Percentiles rank a stretch among this genome's conserved stretches.
Evolutionary conservation across 768 basidiomycete species (phyloP).

Genomic region (Lactarius trivialis): DNA sequence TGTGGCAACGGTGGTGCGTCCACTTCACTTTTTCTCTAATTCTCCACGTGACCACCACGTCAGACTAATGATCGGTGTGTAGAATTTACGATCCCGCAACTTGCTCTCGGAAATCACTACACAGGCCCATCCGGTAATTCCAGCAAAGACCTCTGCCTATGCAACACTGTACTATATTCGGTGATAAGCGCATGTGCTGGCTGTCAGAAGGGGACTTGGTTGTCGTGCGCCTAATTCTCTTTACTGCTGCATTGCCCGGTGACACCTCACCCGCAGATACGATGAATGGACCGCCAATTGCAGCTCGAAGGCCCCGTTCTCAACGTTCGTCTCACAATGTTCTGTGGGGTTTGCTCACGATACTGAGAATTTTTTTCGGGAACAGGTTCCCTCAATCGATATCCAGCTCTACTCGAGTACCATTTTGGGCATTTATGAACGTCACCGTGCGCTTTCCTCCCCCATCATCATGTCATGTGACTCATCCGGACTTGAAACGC

Average conservation of each 20-base stretch:
- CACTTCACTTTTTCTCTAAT: neutral
- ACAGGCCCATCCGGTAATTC: slow-evolving; percentile 1
- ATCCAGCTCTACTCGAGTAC: neutral
- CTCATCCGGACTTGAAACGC: neutral
- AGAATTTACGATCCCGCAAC: slow-evolving; percentile 8
- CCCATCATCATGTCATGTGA: neutral
- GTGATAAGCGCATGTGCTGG: slow-evolving; percentile 8
- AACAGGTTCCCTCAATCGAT: slow-evolving; percentile 3
- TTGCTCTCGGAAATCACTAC: neutral
- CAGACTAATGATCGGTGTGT: neutral
- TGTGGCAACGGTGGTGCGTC: slow-evolving; percentile 3
- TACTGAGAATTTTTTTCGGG: neutral
- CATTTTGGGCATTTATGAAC: slow-evolving; percentile 10
- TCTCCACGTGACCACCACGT: neutral
- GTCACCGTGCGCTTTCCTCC: neutral
- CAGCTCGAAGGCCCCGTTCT: neutral
- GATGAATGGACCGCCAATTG: slow-evolving; percentile 5
- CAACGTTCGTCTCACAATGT: neutral
- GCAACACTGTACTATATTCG: slow-evolving; percentile 15
- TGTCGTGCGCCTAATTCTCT: neutral
- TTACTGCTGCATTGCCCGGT: neutral
- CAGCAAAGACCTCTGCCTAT: neutral
- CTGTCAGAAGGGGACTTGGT: slow-evolving; percentile 10
- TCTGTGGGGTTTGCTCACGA: neutral
- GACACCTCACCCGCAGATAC: neutral